Evolutionary conservation across 2,329 filamentous ascomycete genomes (phyloP), one percentile per base, ranked within the genome.

Genomic region (Pseudogymnoascus sp.): DNA sequence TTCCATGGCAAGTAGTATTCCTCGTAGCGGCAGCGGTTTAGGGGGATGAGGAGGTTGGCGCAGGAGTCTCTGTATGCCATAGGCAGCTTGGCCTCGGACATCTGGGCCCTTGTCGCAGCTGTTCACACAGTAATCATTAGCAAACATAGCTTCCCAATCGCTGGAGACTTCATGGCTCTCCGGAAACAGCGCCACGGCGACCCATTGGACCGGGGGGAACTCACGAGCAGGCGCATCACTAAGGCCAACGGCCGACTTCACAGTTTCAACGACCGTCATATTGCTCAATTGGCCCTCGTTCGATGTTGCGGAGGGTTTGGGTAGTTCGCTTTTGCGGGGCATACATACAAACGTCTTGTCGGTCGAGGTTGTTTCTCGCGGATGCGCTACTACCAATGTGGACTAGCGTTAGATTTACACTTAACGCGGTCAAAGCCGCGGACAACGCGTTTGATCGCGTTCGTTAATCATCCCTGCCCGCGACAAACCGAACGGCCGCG

Each of bases 1-100:
- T 96, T 97, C 95, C 95, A 99, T 16, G 93, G 93, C 71, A 97
- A 80, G 77, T 96, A 99, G 81, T 89, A 97, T 67, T 91, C 89
- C 70, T 96, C 88, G 78, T 86, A 84, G 66, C 95, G 92, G 83
- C 95, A 99, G 73, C 89, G 89, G 81, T 99, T 99, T 70, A 99
- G 83, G 14, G 95, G 95, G 67, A 97, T 97, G 66, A 97, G 82
- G 55, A 99, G 88, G 78, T 95, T 87, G 66, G 93, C 95, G 80
- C 95, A 99, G 79, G 88, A 93, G 79, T 99, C 95, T 75, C 95
- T 87, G 84, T 99, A 99, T 71, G 89, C 83, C 62, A 97, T 78
- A 11, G 95, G 93, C 60, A 97, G 84, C 73, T 86, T 88, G 69
- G 93, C 93, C 72, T 91, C 91, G 74, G 90, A 88, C 93, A 97